These are phyloP conservation scores for Endogone sp. DNA, from an alignment of 192 early-diverging fungal genomes.

Conservation along the genomic window DNA sequence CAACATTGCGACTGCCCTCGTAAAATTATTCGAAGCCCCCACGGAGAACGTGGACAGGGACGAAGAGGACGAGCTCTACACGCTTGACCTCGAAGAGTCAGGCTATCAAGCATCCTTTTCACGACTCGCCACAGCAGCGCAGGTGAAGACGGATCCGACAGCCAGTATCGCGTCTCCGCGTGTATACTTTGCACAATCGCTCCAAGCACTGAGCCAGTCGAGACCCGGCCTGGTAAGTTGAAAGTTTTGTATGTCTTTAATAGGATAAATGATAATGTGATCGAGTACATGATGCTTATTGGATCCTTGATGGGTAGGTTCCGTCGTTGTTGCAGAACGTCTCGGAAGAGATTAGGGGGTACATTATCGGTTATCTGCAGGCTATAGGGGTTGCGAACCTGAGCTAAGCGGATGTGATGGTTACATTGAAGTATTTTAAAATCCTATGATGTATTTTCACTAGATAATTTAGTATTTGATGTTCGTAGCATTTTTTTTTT, in stretches of 20 bases:
- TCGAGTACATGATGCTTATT: too few relatives aligned
- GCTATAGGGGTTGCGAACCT: too few relatives aligned
- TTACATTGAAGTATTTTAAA: too few relatives aligned
- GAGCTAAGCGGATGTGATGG: too few relatives aligned
- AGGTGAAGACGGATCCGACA: slow-evolving; percentile 61
- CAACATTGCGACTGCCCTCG: slow-evolving; percentile 40
- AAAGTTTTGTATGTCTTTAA: neutral
- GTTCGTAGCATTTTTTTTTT: too few relatives aligned
- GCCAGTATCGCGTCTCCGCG: slow-evolving; percentile 46
- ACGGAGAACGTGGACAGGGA: slow-evolving; percentile 42
- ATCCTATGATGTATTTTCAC: too few relatives aligned
- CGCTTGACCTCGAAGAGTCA: slow-evolving; percentile 74
- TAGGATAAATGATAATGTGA: too few relatives aligned
- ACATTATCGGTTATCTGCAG: too few relatives aligned
- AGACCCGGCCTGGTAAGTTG: slow-evolving; percentile 32
- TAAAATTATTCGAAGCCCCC: slow-evolving; percentile 58
- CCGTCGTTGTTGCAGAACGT: too few relatives aligned
- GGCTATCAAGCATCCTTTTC: slow-evolving; percentile 86
- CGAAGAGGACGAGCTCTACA: slow-evolving; percentile 52
- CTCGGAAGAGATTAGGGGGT: too few relatives aligned
- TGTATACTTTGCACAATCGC: slow-evolving; percentile 44
- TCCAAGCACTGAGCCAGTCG: slow-evolving; percentile 40
- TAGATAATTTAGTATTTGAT: neutral
- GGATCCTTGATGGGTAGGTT: too few relatives aligned
- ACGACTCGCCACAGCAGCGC: slow-evolving; percentile 65